phyloP scores from a whole-genome alignment of 768 basidiomycete genomes.

The Chalciporus chontae region DNA sequence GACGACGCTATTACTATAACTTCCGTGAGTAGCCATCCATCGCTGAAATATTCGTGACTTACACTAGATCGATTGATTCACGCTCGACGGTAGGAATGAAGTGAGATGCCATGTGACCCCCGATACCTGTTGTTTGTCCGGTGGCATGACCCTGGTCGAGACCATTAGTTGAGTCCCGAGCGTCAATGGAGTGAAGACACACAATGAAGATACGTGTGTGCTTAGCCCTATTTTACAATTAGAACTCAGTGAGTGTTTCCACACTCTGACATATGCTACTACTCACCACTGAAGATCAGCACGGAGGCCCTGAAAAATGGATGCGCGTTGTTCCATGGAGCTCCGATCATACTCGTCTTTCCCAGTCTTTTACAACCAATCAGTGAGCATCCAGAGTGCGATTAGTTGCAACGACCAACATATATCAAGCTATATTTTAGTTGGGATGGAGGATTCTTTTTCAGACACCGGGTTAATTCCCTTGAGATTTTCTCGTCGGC shows the following conservation, averaged over 20 bases:
- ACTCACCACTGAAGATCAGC: conserved; percentile 14
- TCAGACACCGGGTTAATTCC: conserved; percentile 1
- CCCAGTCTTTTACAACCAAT: not conserved
- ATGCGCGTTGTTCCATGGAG: not conserved
- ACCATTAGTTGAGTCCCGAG: not conserved
- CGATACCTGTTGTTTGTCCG: conserved; percentile 9
- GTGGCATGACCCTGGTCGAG: conserved; percentile 10
- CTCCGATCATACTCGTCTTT: conserved; percentile 6
- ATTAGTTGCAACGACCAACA: not conserved
- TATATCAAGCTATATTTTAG: conserved; percentile 10
- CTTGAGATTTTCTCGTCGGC: not conserved
- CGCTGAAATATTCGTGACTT: not conserved
- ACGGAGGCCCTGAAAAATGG: conserved; percentile 6
- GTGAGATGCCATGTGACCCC: conserved; percentile 8
- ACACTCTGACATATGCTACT: not conserved
- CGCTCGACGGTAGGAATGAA: conserved; percentile 13
- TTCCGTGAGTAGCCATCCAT: too few relatives aligned
- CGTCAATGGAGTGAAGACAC: conserved; percentile 14
- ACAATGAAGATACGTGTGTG: conserved; percentile 80
- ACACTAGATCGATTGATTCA: conserved; percentile 11
- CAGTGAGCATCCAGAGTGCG: not conserved
- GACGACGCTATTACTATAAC: conserved; percentile 65
- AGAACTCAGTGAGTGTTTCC: not conserved
- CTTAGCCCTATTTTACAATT: conserved; percentile 43
- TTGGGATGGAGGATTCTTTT: not conserved